Conservation (phyloP, 1,284 basidiomycete genomes). For the Ustilago tritici region DNA sequence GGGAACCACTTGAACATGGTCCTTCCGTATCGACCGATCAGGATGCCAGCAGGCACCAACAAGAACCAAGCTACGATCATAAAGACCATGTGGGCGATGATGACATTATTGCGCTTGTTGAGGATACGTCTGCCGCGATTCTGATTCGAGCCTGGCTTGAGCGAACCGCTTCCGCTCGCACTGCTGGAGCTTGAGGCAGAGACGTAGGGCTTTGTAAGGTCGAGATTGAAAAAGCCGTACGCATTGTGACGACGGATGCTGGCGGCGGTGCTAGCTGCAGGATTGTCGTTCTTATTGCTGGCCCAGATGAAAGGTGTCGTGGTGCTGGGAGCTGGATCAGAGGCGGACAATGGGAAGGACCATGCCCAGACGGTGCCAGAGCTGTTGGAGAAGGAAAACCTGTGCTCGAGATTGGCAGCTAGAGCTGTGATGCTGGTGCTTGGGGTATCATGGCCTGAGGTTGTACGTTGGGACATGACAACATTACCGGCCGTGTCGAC, state of each 20-base stretch:
- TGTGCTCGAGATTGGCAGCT: slow-evolving; percentile 31
- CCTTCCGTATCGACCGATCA: slow-evolving; percentile 75
- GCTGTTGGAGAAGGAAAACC: slow-evolving; percentile 38
- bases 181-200: slow-evolving; percentile 16
- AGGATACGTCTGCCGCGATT: slow-evolving; percentile 18
- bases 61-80: slow-evolving; percentile 74
- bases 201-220: slow-evolving; percentile 58
- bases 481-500: slow-evolving; percentile 74
- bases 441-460: slow-evolving; percentile 72
- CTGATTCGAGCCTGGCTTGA: slow-evolving; percentile 6
- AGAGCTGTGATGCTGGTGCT: slow-evolving; percentile 69
- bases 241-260: slow-evolving; percentile 37
- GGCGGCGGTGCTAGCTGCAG: slow-evolving; percentile 26
- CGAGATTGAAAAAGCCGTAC: slow-evolving; percentile 46
- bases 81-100: slow-evolving; percentile 59
- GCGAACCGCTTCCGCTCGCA: slow-evolving; percentile 8
- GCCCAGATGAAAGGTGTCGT: slow-evolving; percentile 58
- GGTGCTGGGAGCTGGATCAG: slow-evolving; percentile 23
- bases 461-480: slow-evolving; percentile 77
- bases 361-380: slow-evolving; percentile 49
- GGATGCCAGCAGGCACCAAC: slow-evolving; percentile 75
- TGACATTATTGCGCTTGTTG: slow-evolving; percentile 41
- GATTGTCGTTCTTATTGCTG: slow-evolving; percentile 43
- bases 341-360: slow-evolving; percentile 43
- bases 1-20: slow-evolving; percentile 76